Conservation (phyloP, 192 early-diverging fungal genomes). For the Entomortierella beljakovae region DNA sequence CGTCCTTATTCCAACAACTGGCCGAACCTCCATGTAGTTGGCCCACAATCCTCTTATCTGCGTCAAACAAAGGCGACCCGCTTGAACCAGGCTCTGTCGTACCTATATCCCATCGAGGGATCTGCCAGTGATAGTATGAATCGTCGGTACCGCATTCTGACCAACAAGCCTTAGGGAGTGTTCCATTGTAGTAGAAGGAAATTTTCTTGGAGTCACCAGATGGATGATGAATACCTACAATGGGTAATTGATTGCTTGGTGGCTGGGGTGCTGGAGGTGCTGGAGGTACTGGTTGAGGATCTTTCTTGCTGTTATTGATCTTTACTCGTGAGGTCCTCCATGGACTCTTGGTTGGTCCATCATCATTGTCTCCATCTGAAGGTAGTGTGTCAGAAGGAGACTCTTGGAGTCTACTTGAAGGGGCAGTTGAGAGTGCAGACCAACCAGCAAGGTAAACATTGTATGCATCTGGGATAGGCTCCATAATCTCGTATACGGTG, state of each 20-base stretch:
- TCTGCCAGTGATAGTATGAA: constrained; percentile 56
- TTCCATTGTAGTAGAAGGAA: constrained; percentile 55
- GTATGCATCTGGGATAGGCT: constrained; percentile 56
- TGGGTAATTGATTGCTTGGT: constrained; percentile 15
- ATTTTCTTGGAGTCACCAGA: constrained; percentile 61
- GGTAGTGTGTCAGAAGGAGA: background rate
- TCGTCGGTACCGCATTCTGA: constrained; percentile 35
- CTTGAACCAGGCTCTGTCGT: constrained; percentile 61
- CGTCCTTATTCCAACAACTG: constrained; percentile 56
- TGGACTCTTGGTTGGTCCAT: background rate
- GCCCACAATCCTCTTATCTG: constrained; percentile 57
- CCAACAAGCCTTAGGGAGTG: constrained; percentile 52
- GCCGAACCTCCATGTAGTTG: constrained; percentile 60
- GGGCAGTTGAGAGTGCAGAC: constrained; percentile 32
- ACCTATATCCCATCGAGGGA: constrained; percentile 55
- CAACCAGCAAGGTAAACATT: constrained; percentile 58
- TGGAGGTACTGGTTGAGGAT: constrained; percentile 6
- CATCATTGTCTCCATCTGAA: background rate
- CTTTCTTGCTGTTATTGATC: background rate
- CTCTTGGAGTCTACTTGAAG: constrained; percentile 12
- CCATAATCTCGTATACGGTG: constrained; percentile 55
- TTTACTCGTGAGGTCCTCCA: constrained; percentile 32
- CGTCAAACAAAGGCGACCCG: constrained; percentile 57
- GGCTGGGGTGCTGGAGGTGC: too few relatives aligned
- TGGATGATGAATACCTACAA: constrained; percentile 61